A percentile compares a stretch with the other conserved stretches of the same genome.
These are phyloP conservation scores for Domatiomyces globalis DNA, from an alignment of 2,329 filamentous ascomycete species.

Conservation along the genomic window DNA sequence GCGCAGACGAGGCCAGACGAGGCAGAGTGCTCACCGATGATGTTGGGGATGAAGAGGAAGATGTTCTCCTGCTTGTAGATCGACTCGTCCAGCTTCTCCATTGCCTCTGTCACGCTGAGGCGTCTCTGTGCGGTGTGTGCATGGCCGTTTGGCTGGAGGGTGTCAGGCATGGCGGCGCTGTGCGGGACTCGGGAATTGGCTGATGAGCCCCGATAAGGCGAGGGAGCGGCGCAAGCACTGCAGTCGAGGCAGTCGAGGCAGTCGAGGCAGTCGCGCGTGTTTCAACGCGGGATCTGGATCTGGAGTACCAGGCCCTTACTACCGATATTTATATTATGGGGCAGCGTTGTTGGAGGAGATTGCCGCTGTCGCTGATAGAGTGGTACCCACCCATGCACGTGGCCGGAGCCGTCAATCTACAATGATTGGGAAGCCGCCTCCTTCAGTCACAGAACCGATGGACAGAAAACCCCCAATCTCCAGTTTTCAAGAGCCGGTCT, in stretches of 20 bases:
- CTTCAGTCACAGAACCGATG: too few species aligned
- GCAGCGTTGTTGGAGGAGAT: too few species aligned
- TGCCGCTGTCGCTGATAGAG: neutral
- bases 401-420: neutral
- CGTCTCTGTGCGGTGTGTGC: conserved; percentile 12
- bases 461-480: too few species aligned
- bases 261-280: neutral
- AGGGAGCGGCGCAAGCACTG: neutral
- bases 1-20: neutral
- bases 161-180: conserved; percentile 2
- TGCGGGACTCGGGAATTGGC: neutral
- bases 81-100: conserved; percentile 20
- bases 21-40: conserved; percentile 50
- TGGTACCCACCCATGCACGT: neutral
- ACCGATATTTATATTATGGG: too few species aligned
- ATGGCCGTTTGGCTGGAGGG: conserved; percentile 19
- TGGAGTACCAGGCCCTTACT: too few species aligned
- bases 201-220: conserved; percentile 2
- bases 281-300: neutral
- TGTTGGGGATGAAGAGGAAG: conserved; percentile 67
- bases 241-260: neutral
- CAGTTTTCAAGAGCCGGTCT: too few species aligned
- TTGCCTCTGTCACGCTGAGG: conserved; percentile 16
- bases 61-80: conserved; percentile 51
- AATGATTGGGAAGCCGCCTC: too few species aligned